phyloP scores from a whole-genome alignment of 208 protist species.

The Wallacemonas sp. region DNA sequence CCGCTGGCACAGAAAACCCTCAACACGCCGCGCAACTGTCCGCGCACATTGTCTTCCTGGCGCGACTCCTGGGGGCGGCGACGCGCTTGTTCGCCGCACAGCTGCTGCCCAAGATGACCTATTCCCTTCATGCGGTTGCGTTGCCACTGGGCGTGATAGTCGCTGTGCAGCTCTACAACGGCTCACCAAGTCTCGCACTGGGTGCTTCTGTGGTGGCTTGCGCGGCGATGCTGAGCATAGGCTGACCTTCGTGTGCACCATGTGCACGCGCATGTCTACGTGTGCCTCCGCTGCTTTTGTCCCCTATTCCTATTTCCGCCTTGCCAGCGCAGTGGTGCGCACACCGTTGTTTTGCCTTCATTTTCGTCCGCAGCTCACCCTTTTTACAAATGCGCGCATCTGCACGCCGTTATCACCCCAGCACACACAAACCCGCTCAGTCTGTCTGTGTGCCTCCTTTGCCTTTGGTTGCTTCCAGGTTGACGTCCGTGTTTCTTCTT shows the following conservation, averaged over 20 bases:
- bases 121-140: not conserved
- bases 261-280: not conserved
- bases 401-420: too few species aligned
- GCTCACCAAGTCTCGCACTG: not conserved
- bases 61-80: slow-evolving; percentile 13
- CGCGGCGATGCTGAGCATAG: not conserved
- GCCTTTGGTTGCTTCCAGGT: too few species aligned
- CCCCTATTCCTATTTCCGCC: not conserved
- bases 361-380: too few species aligned
- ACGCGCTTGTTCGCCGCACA: slow-evolving; percentile 4
- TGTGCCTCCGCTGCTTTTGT: not conserved
- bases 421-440: too few species aligned
- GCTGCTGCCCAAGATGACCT: not conserved
- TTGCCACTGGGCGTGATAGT: not conserved
- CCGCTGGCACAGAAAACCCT: not conserved
- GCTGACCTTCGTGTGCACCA: not conserved
- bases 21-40: not conserved
- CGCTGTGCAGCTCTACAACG: not conserved
- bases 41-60: not conserved
- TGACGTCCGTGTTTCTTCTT: too few species aligned
- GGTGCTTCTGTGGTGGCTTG: not conserved
- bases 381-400: too few species aligned
- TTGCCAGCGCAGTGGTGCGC: too few species aligned
- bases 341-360: slow-evolving; percentile 11
- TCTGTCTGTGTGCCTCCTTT: too few species aligned